These are phyloP conservation scores for Taphrina flavorubra DNA, from an alignment of 1,139 yeast species.

Conservation along the genomic window DNA sequence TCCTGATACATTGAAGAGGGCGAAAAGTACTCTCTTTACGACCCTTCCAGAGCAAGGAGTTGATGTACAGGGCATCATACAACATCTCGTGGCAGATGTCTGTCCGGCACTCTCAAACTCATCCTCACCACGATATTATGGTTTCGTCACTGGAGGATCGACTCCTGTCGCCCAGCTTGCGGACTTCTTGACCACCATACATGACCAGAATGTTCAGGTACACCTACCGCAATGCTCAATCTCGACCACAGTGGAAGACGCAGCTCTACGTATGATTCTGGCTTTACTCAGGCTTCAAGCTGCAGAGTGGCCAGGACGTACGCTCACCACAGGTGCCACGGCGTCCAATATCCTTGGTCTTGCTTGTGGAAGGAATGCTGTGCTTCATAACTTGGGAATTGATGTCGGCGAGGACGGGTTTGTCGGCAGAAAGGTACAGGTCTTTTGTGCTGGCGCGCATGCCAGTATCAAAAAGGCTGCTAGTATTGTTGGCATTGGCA, in stretches of 20 bases:
- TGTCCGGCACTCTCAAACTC: conserved; percentile 20
- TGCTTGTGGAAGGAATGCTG: conserved; percentile 18
- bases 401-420: conserved; percentile 23
- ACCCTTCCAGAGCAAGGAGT: conserved; percentile 1
- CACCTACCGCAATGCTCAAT: conserved; percentile 22
- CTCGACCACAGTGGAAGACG: conserved; percentile 24
- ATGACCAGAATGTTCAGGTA: conserved; percentile 25
- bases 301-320: conserved; percentile 21
- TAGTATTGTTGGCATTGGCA: conserved; percentile 18
- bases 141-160: conserved; percentile 24
- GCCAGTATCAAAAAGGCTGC: conserved; percentile 24
- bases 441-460: conserved; percentile 15
- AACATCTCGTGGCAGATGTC: conserved; percentile 17
- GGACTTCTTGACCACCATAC: conserved; percentile 10
- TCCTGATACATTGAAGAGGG: not conserved
- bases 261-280: conserved; percentile 13
- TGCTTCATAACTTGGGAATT: not conserved
- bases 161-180: conserved; percentile 32
- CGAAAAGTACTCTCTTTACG: not conserved
- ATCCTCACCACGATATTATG: conserved; percentile 14
- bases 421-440: not conserved
- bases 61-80: not conserved
- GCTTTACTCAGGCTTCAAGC: not conserved
- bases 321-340: conserved; percentile 25
- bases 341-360: conserved; percentile 26